phyloP scores from a whole-genome alignment of 2,329 filamentous ascomycete genomes.

The Zasmidium citrigriseum region DNA sequence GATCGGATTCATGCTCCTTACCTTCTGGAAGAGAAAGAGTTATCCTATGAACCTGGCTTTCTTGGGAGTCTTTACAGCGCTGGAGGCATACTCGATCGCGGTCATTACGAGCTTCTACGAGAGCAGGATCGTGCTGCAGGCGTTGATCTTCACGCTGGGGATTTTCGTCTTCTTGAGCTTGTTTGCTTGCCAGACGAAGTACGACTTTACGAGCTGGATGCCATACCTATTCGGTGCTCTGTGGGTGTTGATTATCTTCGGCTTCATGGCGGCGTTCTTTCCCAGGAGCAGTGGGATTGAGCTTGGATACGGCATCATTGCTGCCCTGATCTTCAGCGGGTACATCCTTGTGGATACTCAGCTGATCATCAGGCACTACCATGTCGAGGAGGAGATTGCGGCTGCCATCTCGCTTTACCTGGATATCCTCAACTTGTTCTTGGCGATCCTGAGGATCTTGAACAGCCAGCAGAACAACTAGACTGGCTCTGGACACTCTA shows the following conservation, averaged over 20 bases:
- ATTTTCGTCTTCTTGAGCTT: constrained; percentile 67
- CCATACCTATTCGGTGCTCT: constrained; percentile 89
- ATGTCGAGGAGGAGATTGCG: constrained; percentile 66
- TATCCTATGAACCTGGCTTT: constrained; percentile 87
- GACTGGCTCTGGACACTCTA: background rate
- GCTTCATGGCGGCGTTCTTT: constrained; percentile 90
- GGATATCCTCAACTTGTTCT: constrained; percentile 71
- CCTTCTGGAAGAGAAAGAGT: constrained; percentile 75
- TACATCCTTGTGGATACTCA: constrained; percentile 98
- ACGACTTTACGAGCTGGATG: constrained; percentile 97
- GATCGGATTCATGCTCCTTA: constrained; percentile 80
- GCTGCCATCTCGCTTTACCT: constrained; percentile 81
- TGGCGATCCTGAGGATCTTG: constrained; percentile 90
- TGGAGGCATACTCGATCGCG: constrained; percentile 91
- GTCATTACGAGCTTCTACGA: constrained; percentile 92
- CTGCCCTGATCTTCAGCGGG: constrained; percentile 84
- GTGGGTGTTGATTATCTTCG: constrained; percentile 88
- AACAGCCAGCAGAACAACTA: constrained; percentile 97
- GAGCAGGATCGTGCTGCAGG: constrained; percentile 80
- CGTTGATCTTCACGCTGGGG: constrained; percentile 76
- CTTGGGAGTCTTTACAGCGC: constrained; percentile 81
- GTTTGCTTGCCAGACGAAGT: constrained; percentile 96
- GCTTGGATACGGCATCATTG: constrained; percentile 78
- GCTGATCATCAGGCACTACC: constrained; percentile 90
- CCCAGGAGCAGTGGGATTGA: constrained; percentile 79